Base-by-base conservation (phyloP, 75 land plant genomes). In the Cupressus sempervirens region DNA sequence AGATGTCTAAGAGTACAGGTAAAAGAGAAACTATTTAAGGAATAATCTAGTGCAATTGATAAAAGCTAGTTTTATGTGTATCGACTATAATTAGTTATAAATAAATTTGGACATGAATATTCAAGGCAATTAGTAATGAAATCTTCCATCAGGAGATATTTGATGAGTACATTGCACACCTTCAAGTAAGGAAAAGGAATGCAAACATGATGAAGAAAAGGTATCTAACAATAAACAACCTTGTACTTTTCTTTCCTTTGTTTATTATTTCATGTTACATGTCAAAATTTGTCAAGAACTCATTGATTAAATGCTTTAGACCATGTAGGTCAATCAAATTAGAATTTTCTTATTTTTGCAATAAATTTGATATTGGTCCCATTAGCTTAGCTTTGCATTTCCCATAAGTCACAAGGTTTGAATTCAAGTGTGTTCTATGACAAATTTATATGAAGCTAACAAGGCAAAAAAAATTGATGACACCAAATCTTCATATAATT, bases 131-230 rank as follows among this genome's bases (percentile, higher is more conserved):
- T 83, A 88, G 83, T 35, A 98, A 95, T 34, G 98, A 94, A 40
- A 86, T 41, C 80, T 62, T 89, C 13, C 88, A 88, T 62, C 90
- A 82, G 87, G 92, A 92, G 89, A 83, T 98, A 43, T 98, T 96
- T 86, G 97, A 93, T 20, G 97, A 95, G 30, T 96, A 94, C 76
- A 81, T 93, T 34, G 56, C 84, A 1, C 90, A 89, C 84, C 86
- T 98, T 82, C 91, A 91, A 82, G 99, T 11, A 96, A 91, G 85
- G 99, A 98, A 80, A 94, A 93, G 84, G 99, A 96, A 45, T 91
- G 94, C 40, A 98, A 92, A 58, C 90, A 96, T 67, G 96, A 96
- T 74, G 98, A 94, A 43, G 98, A 96, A 46, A 96, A 97, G 98
- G 98, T 96, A 88, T 50, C 68, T 15, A 65, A 20, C 9, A 16